phyloP scores from a whole-genome alignment of 1,284 basidiomycete species.

The Ceratobasidium sp. region DNA sequence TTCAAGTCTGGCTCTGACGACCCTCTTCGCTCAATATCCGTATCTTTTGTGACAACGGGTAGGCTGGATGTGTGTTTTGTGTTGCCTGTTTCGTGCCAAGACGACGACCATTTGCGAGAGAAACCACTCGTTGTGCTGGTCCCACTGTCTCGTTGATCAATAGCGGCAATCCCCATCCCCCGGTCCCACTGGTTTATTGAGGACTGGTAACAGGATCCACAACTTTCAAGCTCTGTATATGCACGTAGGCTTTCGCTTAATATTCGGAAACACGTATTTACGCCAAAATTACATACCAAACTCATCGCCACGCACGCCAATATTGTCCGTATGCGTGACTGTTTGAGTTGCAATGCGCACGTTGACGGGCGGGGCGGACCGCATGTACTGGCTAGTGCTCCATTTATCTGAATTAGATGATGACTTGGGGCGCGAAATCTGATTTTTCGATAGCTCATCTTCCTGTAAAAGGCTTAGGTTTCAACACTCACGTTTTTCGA shows the following conservation, averaged over 20 bases:
- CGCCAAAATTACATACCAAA: background rate
- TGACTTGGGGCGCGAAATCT: background rate
- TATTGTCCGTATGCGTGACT: no score
- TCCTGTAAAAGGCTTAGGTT: no score
- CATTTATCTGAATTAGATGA: background rate
- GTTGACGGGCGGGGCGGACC: background rate
- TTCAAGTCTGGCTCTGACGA: background rate
- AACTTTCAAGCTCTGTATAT: conserved; percentile 13
- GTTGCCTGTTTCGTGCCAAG: background rate
- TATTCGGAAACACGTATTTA: background rate
- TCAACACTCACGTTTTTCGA: no score
- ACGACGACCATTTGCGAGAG: background rate
- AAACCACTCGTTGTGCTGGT: background rate
- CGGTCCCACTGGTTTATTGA: background rate
- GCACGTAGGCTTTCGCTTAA: background rate
- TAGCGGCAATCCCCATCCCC: background rate
- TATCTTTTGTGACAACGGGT: background rate
- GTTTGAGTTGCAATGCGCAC: conserved; percentile 26
- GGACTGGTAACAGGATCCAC: background rate
- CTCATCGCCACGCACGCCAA: no score
- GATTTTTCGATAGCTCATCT: background rate
- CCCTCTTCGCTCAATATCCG: conserved; percentile 8
- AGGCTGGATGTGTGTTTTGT: background rate
- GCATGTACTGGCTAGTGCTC: background rate
- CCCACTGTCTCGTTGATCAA: background rate